A percentile compares a stretch with the other conserved stretches of the same genome.
These are phyloP conservation scores for Stemphylium beticola DNA, from an alignment of 2,329 filamentous ascomycete genomes.

Conservation along the genomic window DNA sequence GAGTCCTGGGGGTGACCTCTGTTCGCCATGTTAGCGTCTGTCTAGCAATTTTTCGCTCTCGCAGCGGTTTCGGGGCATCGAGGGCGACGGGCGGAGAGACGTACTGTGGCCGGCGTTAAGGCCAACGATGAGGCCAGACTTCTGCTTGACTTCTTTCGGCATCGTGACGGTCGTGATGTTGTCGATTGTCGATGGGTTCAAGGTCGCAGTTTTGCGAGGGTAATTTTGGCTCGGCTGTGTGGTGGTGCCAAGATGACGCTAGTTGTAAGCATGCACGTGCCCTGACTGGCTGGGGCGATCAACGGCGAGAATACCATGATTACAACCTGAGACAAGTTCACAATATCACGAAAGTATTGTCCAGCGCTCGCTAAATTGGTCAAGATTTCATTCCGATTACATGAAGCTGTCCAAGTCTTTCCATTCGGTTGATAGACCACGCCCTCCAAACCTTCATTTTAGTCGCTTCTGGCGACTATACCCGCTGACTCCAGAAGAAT, in stretches of 20 bases:
- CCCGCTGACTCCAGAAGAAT: no score
- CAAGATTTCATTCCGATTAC: background rate
- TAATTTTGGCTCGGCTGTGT: constrained; percentile 31
- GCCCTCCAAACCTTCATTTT: no score
- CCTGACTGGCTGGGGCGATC: background rate
- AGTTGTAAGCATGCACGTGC: constrained; percentile 25
- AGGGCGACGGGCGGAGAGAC: constrained; percentile 47
- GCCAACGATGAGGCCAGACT: constrained; percentile 63
- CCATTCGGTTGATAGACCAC: no score
- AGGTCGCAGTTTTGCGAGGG: constrained; percentile 15
- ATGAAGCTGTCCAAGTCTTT: background rate
- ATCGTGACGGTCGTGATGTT: constrained; percentile 52
- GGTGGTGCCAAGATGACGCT: constrained; percentile 25
- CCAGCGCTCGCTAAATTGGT: background rate
- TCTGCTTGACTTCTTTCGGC: constrained; percentile 62
- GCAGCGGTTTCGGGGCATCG: constrained; percentile 18
- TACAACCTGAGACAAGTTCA: background rate
- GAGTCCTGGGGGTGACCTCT: constrained; percentile 60
- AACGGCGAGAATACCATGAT: background rate
- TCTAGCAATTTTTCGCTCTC: constrained; percentile 14
- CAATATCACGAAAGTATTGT: background rate
- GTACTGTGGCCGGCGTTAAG: constrained; percentile 71
- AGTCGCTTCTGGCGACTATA: no score
- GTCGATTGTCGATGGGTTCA: constrained; percentile 33
- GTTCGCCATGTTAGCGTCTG: constrained; percentile 36